phyloP scores from a whole-genome alignment of 148 eudicot species.

The Amaranthus cruentus region DNA sequence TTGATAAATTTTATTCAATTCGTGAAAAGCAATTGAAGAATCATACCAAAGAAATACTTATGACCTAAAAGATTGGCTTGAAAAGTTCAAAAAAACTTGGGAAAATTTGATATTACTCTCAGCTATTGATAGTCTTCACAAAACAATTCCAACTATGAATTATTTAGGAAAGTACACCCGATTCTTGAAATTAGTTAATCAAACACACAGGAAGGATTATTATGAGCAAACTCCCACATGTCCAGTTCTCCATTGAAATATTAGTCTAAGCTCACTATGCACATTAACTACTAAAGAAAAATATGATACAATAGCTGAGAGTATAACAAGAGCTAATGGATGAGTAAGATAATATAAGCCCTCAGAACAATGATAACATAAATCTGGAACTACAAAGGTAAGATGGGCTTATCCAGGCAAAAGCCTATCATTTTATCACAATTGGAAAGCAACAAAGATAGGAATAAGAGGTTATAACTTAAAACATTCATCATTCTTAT shows the following conservation, averaged over 20 bases:
- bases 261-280: neutral
- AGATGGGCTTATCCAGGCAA: neutral
- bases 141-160: neutral
- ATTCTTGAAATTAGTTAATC: too few species aligned
- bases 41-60: neutral
- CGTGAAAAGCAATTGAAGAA: neutral
- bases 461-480: neutral
- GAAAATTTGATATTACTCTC: too few species aligned
- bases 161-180: neutral
- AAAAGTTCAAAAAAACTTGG: too few species aligned
- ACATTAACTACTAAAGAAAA: neutral
- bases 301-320: neutral
- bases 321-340: too few species aligned
- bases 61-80: neutral
- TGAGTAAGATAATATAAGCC: neutral
- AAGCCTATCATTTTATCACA: neutral
- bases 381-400: neutral
- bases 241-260: neutral
- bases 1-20: neutral
- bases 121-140: too few species aligned
- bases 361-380: neutral
- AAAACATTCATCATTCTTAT: neutral
- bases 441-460: neutral
- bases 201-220: too few species aligned
- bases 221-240: too few species aligned